Base-by-base conservation (phyloP, 1,139 yeast species). In the Kluyveromyces sp. region DNA sequence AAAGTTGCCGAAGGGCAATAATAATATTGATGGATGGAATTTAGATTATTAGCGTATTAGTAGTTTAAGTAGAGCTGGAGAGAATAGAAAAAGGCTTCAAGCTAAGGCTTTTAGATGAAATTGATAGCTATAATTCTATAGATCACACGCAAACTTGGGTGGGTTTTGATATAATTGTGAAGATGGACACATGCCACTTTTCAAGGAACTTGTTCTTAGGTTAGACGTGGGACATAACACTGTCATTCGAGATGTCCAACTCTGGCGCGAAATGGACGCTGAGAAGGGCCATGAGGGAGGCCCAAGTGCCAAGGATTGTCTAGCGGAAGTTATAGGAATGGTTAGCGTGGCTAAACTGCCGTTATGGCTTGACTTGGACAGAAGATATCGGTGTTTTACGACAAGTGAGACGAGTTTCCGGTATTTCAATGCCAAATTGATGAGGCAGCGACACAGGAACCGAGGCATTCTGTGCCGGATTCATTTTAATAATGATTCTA, bases 291-390 rank as follows among this genome's bases (percentile, higher is more conserved):
- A 26, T 4, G 35, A 29, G 7, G 43, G 26, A 28, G 34, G 25
- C n/a, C 37, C n/a, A 34, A 34, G 7, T 30, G 31, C n/a, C 35
- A 21, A 26, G 32, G 34, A 34, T 10, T 21, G 34, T 15, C 33
- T 33, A 4, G 33, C 28, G 3, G 43, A 34, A 25, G 43, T 49
- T 8, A 33, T 47, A 6, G 47, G 45, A 3, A 42, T 38, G 34
- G 26, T 63, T 4, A 59, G 55, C 43, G 21, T 59, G 15, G 39
- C 45, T 7, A 57, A 53, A 37, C 41, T 63, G 36, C 68, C 67
- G 1, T 25, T 60, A 15, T 61, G 65, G 66, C 44, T 54, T 3
- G 40, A 39, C 15, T 28, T 32, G 5, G 39, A 41, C 26, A 33
- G 38, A 4, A 28, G 15, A 21, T 49, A 45, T 29, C 42, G 42